Evolutionary conservation across 1,284 basidiomycete species (phyloP), one percentile per base, ranked within the genome.

Genomic region (Inonotus hispidus): DNA sequence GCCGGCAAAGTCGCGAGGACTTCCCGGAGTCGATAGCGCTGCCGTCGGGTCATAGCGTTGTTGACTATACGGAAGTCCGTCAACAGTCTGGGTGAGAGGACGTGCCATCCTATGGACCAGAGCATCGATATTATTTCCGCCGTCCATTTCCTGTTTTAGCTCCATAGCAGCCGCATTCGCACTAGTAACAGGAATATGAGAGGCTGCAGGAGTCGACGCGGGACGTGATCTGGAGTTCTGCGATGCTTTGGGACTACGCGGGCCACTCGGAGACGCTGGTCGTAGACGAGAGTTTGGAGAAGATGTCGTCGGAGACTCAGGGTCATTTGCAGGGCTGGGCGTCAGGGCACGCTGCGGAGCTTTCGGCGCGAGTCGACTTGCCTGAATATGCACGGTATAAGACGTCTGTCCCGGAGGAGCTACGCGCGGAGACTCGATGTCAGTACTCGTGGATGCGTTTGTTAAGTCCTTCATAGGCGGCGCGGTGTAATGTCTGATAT

Each of bases 401-500:
- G 56, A 49, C 10, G 35, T n/a, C 21, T 49, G 43, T 27, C 35
- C 46, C 10, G 23, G 14, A 6, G 37, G 29, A 4, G 23, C 41
- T 13, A 25, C 43, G 25, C 25, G 19, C 38, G 27, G 29, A n/a
- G 43, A 46, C 13, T 60, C 53, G 14, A 47, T n/a, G 11, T 19
- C 11, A 16, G 32, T 47, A 5, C 50, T 53, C 13, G 53, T 38
- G 7, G 35, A 29, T 29, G 23, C 21, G 21, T 10, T 49, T 11
- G 32, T n/a, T 23, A 50, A 59, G n/a, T 66, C 66, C 45, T 70
- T 72, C 43, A 66, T 63, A 56, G 74, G 69, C 2, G 80, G 79
- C 0, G 77, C 73, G 27, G 71, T 71, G 63, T 81, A 82, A 58
- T 80, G 76, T 64, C 77, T 79, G 45, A 71, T 77, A 53, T 80